A percentile compares a stretch with the other conserved stretches of the same genome.
phyloP scores from a whole-genome alignment of 345 rosid species.

The Eucalyptus pauciflora region DNA sequence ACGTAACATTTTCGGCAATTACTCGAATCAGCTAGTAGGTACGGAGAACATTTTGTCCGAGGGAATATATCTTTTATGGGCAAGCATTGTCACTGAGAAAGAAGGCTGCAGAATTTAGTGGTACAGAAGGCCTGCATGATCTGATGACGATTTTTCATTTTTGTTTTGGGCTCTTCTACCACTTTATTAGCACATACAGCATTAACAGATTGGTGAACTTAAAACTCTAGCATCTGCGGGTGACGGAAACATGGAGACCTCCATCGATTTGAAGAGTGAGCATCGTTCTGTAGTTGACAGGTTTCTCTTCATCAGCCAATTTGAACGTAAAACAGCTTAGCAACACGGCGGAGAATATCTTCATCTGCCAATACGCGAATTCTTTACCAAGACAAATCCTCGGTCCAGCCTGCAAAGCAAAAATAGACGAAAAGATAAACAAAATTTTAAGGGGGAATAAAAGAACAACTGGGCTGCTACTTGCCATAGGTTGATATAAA shows the following conservation, averaged over 20 bases:
- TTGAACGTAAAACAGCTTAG: slow-evolving; percentile 26
- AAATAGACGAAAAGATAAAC: not conserved
- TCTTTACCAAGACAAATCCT: slow-evolving; percentile 48
- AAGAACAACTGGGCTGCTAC: not conserved
- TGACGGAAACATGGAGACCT: slow-evolving; percentile 39
- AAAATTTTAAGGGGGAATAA: not conserved
- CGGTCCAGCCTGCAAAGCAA: slow-evolving; percentile 46
- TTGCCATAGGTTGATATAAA: not conserved
- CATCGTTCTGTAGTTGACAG: slow-evolving; percentile 46
- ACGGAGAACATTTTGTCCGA: not conserved
- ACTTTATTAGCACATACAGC: not conserved
- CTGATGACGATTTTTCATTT: not conserved
- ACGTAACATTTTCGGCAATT: not conserved
- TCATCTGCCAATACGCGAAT: slow-evolving; percentile 53
- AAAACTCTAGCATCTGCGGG: slow-evolving; percentile 3
- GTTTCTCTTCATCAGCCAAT: slow-evolving; percentile 16
- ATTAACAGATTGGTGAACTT: not conserved
- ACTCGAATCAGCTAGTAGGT: not conserved
- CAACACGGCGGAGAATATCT: slow-evolving; percentile 40
- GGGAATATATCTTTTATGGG: not conserved
- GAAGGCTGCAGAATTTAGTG: not conserved
- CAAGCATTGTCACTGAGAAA: not conserved
- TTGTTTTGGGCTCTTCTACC: not conserved
- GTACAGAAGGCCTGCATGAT: not conserved
- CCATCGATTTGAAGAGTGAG: slow-evolving; percentile 47